Conservation (phyloP, 2,329 filamentous ascomycete species). For the Cordyceps tenuipes region DNA sequence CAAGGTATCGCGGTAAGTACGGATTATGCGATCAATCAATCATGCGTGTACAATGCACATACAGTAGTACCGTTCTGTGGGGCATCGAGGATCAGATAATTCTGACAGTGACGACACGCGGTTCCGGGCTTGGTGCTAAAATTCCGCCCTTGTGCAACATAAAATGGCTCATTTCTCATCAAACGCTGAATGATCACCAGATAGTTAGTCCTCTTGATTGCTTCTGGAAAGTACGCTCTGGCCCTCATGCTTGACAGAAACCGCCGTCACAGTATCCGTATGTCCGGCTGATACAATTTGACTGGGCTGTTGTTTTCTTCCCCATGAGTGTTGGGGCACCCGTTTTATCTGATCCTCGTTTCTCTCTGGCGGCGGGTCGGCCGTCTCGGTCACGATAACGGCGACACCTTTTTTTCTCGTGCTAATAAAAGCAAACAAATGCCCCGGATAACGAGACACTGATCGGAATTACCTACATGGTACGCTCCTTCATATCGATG, state of each 20-base stretch:
- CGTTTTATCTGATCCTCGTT: constrained; percentile 10
- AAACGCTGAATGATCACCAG: background rate
- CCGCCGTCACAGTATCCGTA: background rate
- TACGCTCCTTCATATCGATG: background rate
- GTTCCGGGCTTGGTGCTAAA: background rate
- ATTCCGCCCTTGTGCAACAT: background rate
- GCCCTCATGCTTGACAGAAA: background rate
- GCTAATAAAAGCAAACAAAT: background rate
- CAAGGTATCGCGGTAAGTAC: too few relatives aligned
- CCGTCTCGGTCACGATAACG: background rate
- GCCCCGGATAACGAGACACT: background rate
- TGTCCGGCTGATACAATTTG: too few relatives aligned
- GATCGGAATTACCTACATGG: background rate
- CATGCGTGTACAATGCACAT: too few relatives aligned
- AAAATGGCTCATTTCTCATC: constrained; percentile 9
- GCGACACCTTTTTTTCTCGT: background rate
- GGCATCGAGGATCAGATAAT: constrained; percentile 28
- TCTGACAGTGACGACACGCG: constrained; percentile 10
- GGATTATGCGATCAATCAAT: too few relatives aligned
- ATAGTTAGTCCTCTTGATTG: background rate
- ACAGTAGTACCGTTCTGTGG: too few relatives aligned
- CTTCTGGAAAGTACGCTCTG: background rate
- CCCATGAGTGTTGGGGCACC: background rate
- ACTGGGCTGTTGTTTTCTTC: background rate
- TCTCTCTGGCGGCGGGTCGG: background rate